Evolutionary conservation across 1,284 basidiomycete genomes (phyloP).

Genomic region (Tilletia walkeri): DNA sequence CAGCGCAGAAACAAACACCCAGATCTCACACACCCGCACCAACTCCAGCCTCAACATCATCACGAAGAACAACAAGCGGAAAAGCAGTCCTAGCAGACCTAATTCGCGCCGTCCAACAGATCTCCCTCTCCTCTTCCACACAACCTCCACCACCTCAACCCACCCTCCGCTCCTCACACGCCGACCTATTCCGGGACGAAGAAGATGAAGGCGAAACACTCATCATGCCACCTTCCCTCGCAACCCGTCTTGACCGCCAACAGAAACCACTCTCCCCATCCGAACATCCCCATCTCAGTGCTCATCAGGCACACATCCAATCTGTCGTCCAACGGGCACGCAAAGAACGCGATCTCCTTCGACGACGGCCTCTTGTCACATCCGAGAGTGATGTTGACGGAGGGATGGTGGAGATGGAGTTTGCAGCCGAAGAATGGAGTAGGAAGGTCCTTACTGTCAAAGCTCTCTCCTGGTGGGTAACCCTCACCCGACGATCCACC

Average conservation of each 20-base stretch:
- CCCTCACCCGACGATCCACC: constrained; percentile 25
- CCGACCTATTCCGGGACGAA: no score
- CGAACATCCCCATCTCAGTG: background rate
- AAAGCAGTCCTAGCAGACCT: constrained; percentile 13
- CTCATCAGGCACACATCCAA: constrained; percentile 7
- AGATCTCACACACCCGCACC: background rate
- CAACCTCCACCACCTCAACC: background rate
- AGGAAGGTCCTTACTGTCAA: constrained; percentile 20
- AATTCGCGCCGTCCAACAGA: background rate
- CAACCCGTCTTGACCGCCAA: background rate
- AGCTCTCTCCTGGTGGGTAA: constrained; percentile 36
- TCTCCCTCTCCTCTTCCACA: background rate
- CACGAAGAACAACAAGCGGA: background rate
- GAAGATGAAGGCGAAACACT: background rate
- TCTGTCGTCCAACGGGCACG: constrained; percentile 31
- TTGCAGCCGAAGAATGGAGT: constrained; percentile 20
- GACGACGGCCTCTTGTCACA: background rate
- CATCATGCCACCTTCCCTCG: background rate
- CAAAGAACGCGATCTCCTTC: constrained; percentile 23
- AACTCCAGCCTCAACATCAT: no score
- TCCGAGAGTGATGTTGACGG: constrained; percentile 5
- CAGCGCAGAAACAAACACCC: background rate
- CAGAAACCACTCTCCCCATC: background rate
- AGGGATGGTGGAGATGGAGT: constrained; percentile 12
- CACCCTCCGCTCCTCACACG: background rate